Evolutionary conservation across 805 yeast genomes (phyloP).

Genomic region (Torulaspora maleeae): DNA sequence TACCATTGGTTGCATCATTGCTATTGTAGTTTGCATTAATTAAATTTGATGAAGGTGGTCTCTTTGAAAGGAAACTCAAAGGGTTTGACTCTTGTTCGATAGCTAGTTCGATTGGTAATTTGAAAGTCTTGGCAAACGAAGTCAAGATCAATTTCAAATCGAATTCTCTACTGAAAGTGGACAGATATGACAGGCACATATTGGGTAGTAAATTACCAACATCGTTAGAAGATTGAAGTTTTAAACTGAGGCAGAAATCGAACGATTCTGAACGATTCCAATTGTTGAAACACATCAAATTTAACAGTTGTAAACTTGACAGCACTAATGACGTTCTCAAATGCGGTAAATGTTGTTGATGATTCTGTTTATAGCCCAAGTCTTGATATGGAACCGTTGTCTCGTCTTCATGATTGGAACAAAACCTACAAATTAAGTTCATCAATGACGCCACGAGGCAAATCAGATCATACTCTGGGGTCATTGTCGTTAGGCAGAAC

Average conservation of each 20-base stretch:
- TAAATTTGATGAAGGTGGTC: constrained; percentile 12
- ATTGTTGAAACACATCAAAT: constrained; percentile 39
- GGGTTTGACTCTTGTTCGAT: constrained; percentile 39
- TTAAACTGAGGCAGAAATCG: constrained; percentile 7
- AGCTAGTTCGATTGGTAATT: constrained; percentile 41
- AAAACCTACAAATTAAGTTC: constrained; percentile 55
- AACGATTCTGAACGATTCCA: constrained; percentile 5
- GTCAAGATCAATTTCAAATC: constrained; percentile 50
- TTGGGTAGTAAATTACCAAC: constrained; percentile 47
- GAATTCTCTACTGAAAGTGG: constrained; percentile 48
- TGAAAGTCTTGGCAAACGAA: constrained; percentile 46
- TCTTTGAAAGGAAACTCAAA: constrained; percentile 22
- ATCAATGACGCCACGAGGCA: constrained; percentile 64
- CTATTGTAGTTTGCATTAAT: constrained; percentile 5
- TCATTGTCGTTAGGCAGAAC: constrained; percentile 47
- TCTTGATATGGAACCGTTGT: constrained; percentile 14
- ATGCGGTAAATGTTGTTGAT: constrained; percentile 19
- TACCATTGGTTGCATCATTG: neutral
- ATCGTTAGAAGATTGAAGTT: constrained; percentile 10
- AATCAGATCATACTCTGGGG: constrained; percentile 45
- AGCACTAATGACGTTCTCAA: constrained; percentile 46
- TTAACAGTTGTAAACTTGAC: constrained; percentile 56
- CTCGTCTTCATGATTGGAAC: constrained; percentile 38
- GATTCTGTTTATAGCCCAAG: constrained; percentile 16
- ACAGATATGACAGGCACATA: constrained; percentile 52